Conservation (phyloP, 768 basidiomycete genomes). For the Tulasnella sp. region DNA sequence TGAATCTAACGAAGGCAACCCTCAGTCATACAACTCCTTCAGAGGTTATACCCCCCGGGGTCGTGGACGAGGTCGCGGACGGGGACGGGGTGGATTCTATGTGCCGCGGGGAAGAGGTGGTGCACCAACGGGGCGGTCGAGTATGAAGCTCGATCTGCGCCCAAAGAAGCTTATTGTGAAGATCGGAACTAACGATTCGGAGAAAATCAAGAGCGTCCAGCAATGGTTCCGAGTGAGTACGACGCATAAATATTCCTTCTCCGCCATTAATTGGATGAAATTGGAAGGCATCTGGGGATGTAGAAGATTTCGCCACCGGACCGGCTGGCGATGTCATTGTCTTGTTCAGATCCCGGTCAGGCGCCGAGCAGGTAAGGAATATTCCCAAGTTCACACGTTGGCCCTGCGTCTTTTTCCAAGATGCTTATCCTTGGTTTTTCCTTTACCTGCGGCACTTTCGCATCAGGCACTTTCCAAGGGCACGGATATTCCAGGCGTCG, state of each 20-base stretch:
- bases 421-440: conserved; percentile 10
- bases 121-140: conserved; percentile 35
- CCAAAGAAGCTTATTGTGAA: conserved; percentile 70
- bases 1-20: conserved; percentile 30
- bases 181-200: conserved; percentile 39
- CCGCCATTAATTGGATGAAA: conserved; percentile 29
- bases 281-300: conserved; percentile 52
- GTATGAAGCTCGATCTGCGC: conserved; percentile 84
- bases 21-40: conserved; percentile 30
- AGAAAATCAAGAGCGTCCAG: conserved; percentile 42
- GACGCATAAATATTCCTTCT: background rate
- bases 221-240: conserved; percentile 68
- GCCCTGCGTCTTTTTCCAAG: conserved; percentile 12
- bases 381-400: conserved; percentile 15
- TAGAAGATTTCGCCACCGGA: conserved; percentile 54
- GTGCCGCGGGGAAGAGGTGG: conserved; percentile 10
- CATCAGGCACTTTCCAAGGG: conserved; percentile 62
- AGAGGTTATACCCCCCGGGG: conserved; percentile 50
- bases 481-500: conserved; percentile 48
- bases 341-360: conserved; percentile 54
- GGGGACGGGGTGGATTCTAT: conserved; percentile 23
- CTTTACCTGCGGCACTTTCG: conserved; percentile 16
- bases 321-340: conserved; percentile 43
- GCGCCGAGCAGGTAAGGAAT: conserved; percentile 39
- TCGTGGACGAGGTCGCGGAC: conserved; percentile 45